These are phyloP conservation scores for Talinum fruticosum DNA, from an alignment of 148 eudicot species.

Conservation along the genomic window DNA sequence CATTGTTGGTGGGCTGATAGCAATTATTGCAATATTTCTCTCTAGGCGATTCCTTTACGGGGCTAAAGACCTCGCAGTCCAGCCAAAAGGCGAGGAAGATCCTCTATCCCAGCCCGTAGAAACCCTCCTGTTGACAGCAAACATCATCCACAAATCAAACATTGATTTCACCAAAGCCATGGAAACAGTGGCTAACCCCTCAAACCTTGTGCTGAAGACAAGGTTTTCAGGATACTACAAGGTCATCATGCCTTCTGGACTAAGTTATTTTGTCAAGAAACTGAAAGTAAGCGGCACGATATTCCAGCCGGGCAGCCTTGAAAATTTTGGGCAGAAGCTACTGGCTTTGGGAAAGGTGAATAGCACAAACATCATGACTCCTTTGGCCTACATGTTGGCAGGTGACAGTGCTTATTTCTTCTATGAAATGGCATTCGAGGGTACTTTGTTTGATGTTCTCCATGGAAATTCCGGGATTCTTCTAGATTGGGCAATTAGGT, in stretches of 20 bases:
- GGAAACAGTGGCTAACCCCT: constrained; percentile 48
- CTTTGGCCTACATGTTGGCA: constrained; percentile 69
- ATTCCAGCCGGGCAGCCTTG: constrained; percentile 47
- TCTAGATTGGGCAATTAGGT: constrained; percentile 81
- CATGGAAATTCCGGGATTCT: constrained; percentile 41
- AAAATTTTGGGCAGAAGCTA: constrained; percentile 62
- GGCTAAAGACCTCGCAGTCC: constrained; percentile 32
- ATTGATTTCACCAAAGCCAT: constrained; percentile 66
- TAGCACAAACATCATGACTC: constrained; percentile 81
- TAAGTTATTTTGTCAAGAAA: constrained; percentile 69
- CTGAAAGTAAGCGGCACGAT: constrained; percentile 66
- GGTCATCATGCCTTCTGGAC: constrained; percentile 71
- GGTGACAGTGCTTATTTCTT: constrained; percentile 60
- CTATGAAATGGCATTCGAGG: constrained; percentile 59
- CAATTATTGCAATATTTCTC: constrained; percentile 36
- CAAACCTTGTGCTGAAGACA: constrained; percentile 43
- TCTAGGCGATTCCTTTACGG: constrained; percentile 34
- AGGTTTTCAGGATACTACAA: constrained; percentile 70
- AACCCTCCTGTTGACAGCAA: constrained; percentile 48
- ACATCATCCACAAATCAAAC: constrained; percentile 52
- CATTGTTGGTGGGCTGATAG: constrained; percentile 26
- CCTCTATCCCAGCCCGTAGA: constrained; percentile 37
- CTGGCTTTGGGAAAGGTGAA: constrained; percentile 54
- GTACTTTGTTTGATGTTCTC: constrained; percentile 63
- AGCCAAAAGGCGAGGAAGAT: constrained; percentile 29